Base-by-base conservation (phyloP, 495 filamentous ascomycete genomes). In the Hyphodiscus hymeniophilus region DNA sequence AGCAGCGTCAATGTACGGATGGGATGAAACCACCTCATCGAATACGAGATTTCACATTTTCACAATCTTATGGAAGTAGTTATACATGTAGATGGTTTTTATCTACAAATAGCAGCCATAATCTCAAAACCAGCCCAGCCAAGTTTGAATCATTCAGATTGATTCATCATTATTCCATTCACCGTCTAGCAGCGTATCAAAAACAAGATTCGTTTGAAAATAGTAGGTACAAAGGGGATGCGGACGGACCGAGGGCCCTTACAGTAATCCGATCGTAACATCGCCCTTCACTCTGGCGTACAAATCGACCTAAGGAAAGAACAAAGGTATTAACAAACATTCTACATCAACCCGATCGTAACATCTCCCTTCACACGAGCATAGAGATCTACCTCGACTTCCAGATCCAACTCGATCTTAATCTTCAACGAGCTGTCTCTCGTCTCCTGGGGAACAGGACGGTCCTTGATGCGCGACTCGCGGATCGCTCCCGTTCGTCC, bases 321-420 rank as follows among this genome's bases (percentile, higher is more conserved):
- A 38, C 34, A 7, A 26, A 22, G 18, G 39, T 22, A 12, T 42
- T 42, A 42, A 4, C 18, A 33, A 33, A 33, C 8, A 33, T 33
- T n/a, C 12, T 47, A 48, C 46, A 48, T 40, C 26, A 48, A 26
- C 15, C 46, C 46, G 20, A 48, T 48, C 3, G 46, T 48, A 15
- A 48, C 46, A 41, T 48, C 46, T 26, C 46, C 46, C 26, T 48
- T 40, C 2, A 48, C 46, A 4, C 46, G 20, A 1, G 46, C 46
- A 30, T 43, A 43, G 31, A 55, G 41, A 51, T 56, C 50, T 56
- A 60, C 57, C 57, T 60, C 57, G 35, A 60, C 57, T 47, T 60
- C 57, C 6, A 60, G 50, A 45, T 60, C 57, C 20, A 60, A 39
- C 50, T 60, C 57, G n/a, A 60, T 60, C 39, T 60, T 56, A 42